A percentile compares a stretch with the other conserved stretches of the same genome.
phyloP scores from a whole-genome alignment of 1,139 yeast species.

The Suzukiozyma palmioleophila region DNA sequence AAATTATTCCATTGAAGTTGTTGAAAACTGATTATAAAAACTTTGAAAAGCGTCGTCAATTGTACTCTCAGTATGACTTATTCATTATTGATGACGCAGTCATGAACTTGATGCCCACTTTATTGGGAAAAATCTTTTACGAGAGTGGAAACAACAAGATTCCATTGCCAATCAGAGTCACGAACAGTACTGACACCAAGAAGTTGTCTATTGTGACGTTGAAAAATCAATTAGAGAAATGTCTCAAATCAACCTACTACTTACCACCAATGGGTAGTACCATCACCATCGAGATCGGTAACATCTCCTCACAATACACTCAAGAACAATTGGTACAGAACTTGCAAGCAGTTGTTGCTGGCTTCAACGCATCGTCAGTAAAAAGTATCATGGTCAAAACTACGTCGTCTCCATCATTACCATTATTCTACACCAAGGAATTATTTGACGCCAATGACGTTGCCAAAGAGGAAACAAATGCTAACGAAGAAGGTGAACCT shows the following conservation, averaged over 20 bases:
- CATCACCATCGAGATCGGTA: conserved; percentile 65
- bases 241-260: conserved; percentile 55
- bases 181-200: conserved; percentile 28
- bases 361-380: conserved; percentile 40
- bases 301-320: conserved; percentile 34
- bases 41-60: conserved; percentile 67
- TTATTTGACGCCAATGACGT: conserved; percentile 41
- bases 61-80: conserved; percentile 57
- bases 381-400: conserved; percentile 70
- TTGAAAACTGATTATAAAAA: conserved; percentile 65
- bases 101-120: conserved; percentile 73
- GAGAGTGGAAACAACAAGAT: conserved; percentile 48
- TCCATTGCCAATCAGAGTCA: conserved; percentile 67
- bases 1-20: conserved; percentile 51
- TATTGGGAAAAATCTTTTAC: conserved; percentile 78
- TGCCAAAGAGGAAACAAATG: conserved; percentile 20
- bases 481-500: conserved; percentile 24
- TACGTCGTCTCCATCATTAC: conserved; percentile 72
- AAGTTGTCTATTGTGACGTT: conserved; percentile 55
- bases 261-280: conserved; percentile 74
- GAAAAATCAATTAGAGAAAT: conserved; percentile 54
- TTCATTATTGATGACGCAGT: conserved; percentile 83
- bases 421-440: conserved; percentile 66
- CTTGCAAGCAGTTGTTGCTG: conserved; percentile 50
- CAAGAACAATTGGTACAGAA: conserved; percentile 45